Percentiles rank a stretch among this genome's conserved stretches.
phyloP scores from a whole-genome alignment of 768 basidiomycete species.

The Suillus spraguei region DNA sequence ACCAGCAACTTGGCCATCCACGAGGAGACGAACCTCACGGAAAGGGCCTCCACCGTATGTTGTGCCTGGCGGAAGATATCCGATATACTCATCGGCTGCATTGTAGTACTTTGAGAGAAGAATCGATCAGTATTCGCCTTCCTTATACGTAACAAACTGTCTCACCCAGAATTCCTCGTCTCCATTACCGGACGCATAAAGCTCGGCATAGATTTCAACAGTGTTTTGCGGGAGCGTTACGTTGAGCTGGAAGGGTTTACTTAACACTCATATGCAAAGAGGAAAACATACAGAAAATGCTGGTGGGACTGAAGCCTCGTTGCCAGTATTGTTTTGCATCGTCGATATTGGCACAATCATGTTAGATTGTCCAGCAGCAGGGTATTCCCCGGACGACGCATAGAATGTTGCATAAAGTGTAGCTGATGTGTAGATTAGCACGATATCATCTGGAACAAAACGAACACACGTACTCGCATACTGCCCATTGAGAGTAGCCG shows the following conservation, averaged over 20 bases:
- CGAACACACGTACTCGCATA: constrained; percentile 58
- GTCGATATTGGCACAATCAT: constrained; percentile 73
- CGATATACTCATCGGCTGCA: constrained; percentile 58
- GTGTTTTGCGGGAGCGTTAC: constrained; percentile 73
- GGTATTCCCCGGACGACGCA: constrained; percentile 55
- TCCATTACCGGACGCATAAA: constrained; percentile 69
- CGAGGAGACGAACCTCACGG: constrained; percentile 63
- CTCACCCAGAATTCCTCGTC: constrained; percentile 80
- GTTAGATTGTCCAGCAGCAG: constrained; percentile 61
- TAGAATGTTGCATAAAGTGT: constrained; percentile 73
- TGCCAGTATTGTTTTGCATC: constrained; percentile 60
- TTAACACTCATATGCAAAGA: background rate
- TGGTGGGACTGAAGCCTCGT: constrained; percentile 77
- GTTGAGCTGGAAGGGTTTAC: constrained; percentile 46
- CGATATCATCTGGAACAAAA: constrained; percentile 5
- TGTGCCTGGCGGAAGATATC: constrained; percentile 51
- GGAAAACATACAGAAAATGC: constrained; percentile 57
- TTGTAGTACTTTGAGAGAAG: constrained; percentile 62
- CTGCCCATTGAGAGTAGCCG: constrained; percentile 58
- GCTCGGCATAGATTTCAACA: constrained; percentile 66
- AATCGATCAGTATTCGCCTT: constrained; percentile 9
- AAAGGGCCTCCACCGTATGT: constrained; percentile 53
- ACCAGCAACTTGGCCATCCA: constrained; percentile 58
- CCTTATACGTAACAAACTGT: constrained; percentile 1
- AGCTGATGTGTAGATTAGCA: constrained; percentile 42